Evolutionary conservation across 2,329 filamentous ascomycete species (phyloP), one percentile per base, ranked within the genome.

Genomic region (Dothiorella sarmentorum): DNA sequence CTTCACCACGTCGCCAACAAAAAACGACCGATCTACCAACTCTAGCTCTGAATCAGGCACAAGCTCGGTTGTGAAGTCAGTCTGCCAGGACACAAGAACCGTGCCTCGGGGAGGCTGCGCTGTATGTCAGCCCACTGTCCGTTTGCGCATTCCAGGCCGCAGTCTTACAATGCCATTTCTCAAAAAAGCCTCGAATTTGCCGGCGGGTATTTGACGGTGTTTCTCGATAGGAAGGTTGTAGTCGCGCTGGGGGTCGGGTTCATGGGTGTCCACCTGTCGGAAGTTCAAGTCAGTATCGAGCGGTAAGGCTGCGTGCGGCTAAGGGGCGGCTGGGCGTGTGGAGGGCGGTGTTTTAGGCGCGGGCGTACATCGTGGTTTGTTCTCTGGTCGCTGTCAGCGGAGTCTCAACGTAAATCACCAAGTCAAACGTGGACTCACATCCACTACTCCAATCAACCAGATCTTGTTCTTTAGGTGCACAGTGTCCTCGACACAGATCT

Each of bases 1-100:
- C 67, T 83, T 84, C 53, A 85, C 82, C 11, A 79, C 71, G 63
- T 84, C 80, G 24, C 83, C 83, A 15, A 84, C 76, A 49, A 78
- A 74, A 13, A 85, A 69, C 1, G 74, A 71, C n/a, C 83, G 77
- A 67, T 84, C 81, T 27, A 85, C 68, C 20, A 85, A 70, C 15
- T 73, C 70, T 42, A 85, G 70, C 22, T 77, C 73, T 10, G 75
- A 63, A 49, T 74, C 71, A 1, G 70, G 69, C 26, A 78, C 67
- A 17, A 79, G 66, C 58, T 76, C 71, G 2, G 74, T 71, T 55
- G 65, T 68, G 45, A 71, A 69, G 63, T 78, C 76, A 29, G 63
- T 70, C 63, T 76, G 64, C 79, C 80, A 75, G 66, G 72, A 71
- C 10, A 84, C 75, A 24, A 81, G 74, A 7, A 82, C 78, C 40